Percentiles rank a stretch among this genome's conserved stretches.
phyloP scores from a whole-genome alignment of 495 filamentous ascomycete genomes.

The Podospora tetraspora region DNA sequence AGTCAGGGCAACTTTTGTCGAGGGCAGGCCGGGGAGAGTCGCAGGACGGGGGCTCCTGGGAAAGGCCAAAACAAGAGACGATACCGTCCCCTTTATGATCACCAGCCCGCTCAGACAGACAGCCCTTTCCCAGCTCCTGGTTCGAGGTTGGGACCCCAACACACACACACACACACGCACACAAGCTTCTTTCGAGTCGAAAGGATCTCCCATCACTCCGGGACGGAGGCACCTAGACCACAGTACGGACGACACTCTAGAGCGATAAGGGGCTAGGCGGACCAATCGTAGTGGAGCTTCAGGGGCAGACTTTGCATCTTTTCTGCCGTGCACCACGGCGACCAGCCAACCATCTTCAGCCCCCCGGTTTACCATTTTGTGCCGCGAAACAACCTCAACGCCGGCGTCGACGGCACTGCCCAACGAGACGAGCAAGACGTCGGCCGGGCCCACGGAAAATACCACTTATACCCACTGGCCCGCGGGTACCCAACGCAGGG shows the following conservation, averaged over 20 bases:
- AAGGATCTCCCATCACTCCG: conserved; percentile 14
- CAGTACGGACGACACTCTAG: not conserved
- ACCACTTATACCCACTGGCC: not conserved
- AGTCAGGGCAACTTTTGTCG: not conserved
- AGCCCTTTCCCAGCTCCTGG: conserved; percentile 10
- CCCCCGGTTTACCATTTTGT: conserved; percentile 3
- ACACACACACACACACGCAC: not conserved
- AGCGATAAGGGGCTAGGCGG: not conserved
- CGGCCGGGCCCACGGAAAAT: not conserved
- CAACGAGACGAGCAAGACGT: not conserved
- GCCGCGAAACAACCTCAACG: not conserved
- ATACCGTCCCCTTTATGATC: conserved; percentile 5
- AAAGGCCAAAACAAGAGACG: conserved; percentile 2
- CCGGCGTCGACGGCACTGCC: not conserved
- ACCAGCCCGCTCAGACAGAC: conserved; percentile 8
- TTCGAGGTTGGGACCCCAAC: conserved; percentile 16
- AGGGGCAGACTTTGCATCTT: not conserved
- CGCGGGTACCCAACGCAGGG: not conserved
- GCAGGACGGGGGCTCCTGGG: not conserved
- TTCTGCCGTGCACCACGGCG: conserved; percentile 1
- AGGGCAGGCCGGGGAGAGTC: not conserved
- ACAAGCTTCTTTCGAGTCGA: conserved; percentile 8
- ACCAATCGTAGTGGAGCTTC: not conserved
- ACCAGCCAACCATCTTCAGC: conserved; percentile 11
- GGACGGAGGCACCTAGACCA: not conserved